Conservation (phyloP, 2,329 filamentous ascomycete genomes). For the Neonectria punicea region DNA sequence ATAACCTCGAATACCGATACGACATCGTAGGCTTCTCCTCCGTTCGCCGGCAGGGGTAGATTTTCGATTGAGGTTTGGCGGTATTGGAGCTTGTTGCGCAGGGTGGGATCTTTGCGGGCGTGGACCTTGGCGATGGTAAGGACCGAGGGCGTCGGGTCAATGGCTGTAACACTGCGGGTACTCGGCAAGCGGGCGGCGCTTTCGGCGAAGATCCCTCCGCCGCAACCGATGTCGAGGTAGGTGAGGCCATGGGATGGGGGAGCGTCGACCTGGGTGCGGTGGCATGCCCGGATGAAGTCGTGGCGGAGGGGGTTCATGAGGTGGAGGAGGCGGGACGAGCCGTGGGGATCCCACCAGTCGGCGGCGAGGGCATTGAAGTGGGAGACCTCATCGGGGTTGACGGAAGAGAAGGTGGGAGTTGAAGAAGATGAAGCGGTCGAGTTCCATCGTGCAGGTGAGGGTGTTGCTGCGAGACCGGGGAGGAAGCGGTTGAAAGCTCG, state of each 20-base stretch:
- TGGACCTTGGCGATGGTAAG: conserved; percentile 81
- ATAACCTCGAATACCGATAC: conserved; percentile 94
- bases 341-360: conserved; percentile 97
- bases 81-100: conserved; percentile 75
- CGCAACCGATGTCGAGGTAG: conserved; percentile 94
- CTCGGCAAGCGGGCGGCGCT: conserved; percentile 76
- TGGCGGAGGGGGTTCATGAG: conserved; percentile 98
- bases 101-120: conserved; percentile 75
- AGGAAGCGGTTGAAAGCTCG: conserved; percentile 18
- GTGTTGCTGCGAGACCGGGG: conserved; percentile 9
- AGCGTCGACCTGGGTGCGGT: conserved; percentile 59
- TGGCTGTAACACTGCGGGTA: conserved; percentile 74
- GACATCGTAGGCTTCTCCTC: conserved; percentile 73
- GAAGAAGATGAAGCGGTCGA: conserved; percentile 31
- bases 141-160: conserved; percentile 81
- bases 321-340: conserved; percentile 90
- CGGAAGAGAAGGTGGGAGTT: conserved; percentile 66
- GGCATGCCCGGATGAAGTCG: conserved; percentile 85
- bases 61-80: conserved; percentile 81
- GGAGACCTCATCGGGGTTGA: conserved; percentile 88
- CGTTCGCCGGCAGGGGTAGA: conserved; percentile 56
- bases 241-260: conserved; percentile 57
- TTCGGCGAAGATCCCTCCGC: conserved; percentile 96
- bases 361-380: conserved; percentile 95
- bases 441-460: conserved; percentile 29